phyloP scores from a whole-genome alignment of 75 land plant genomes.

The Isoetes taiwanensis region DNA sequence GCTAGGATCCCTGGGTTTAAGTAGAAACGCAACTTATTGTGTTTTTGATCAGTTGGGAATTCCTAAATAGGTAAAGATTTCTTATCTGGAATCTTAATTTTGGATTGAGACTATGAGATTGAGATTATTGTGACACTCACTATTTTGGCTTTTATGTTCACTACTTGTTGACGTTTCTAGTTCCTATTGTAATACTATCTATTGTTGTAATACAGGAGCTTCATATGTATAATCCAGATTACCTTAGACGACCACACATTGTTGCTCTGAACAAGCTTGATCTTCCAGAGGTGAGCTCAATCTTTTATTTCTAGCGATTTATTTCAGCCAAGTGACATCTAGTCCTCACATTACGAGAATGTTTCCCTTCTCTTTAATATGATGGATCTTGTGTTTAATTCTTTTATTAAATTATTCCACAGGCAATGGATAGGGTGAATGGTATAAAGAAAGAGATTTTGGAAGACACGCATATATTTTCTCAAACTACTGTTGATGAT shows the following conservation, averaged over 20 bases:
- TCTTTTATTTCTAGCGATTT: neutral
- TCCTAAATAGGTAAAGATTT: no score
- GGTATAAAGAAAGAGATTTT: slow-evolving; percentile 36
- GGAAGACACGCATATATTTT: neutral
- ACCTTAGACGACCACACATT: slow-evolving; percentile 74
- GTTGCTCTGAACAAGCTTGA: slow-evolving; percentile 93
- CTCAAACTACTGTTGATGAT: neutral
- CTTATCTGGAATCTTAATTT: no score
- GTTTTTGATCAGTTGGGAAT: no score
- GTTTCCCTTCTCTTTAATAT: neutral
- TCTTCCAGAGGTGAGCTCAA: slow-evolving; percentile 36
- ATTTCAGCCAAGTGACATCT: neutral
- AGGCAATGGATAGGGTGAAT: slow-evolving; percentile 59
- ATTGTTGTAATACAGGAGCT: slow-evolving; percentile 48
- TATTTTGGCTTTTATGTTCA: slow-evolving; percentile 14
- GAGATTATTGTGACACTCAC: neutral
- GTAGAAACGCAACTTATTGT: no score
- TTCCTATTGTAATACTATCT: no score
- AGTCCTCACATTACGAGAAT: neutral
- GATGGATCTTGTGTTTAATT: neutral
- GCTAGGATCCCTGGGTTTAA: no score
- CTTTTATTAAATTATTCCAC: neutral
- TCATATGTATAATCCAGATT: slow-evolving; percentile 88
- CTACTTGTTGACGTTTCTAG: no score
- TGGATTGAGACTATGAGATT: neutral